Evolutionary conservation across 2,329 filamentous ascomycete species (phyloP).

Genomic region (Leptodontidium sp.): DNA sequence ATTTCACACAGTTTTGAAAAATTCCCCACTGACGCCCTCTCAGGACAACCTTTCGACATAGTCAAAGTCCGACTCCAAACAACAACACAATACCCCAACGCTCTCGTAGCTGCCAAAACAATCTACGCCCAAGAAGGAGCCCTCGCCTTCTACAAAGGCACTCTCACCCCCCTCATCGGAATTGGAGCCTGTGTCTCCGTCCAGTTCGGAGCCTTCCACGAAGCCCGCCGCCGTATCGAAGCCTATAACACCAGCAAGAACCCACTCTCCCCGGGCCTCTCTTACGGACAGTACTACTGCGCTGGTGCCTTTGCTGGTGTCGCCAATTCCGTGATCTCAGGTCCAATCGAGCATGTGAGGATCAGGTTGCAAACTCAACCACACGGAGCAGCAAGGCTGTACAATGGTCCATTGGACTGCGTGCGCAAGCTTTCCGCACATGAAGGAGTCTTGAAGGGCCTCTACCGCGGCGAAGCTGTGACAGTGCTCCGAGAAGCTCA

Average conservation of each 20-base stretch:
- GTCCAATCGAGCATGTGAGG: conserved; percentile 95
- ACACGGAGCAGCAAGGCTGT: conserved; percentile 81
- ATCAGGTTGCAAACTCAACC: conserved; percentile 97
- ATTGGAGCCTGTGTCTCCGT: conserved; percentile 98
- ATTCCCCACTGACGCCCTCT: conserved; percentile 12
- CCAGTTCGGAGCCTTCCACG: conserved; percentile 97
- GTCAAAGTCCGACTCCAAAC: conserved; percentile 98
- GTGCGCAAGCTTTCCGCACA: conserved; percentile 79
- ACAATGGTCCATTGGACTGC: conserved; percentile 88
- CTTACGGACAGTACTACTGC: conserved; percentile 87
- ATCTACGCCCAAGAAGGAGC: conserved; percentile 91
- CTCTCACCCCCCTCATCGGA: conserved; percentile 90
- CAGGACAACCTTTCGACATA: conserved; percentile 83
- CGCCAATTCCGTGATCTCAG: conserved; percentile 86
- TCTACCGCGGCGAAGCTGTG: conserved; percentile 89
- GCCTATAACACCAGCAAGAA: conserved; percentile 66
- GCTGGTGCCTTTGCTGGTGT: conserved; percentile 92
- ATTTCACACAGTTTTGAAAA: neutral
- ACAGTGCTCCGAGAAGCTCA: conserved; percentile 90
- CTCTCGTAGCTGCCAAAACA: conserved; percentile 79
- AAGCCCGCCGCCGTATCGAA: conserved; percentile 87
- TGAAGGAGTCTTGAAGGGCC: conserved; percentile 72
- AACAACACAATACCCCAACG: conserved; percentile 79
- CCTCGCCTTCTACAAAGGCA: conserved; percentile 97
- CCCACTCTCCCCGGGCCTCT: conserved; percentile 59